phyloP scores from a whole-genome alignment of 352 stramenopile species.

The Globisporangium rhizosaccharum region DNA sequence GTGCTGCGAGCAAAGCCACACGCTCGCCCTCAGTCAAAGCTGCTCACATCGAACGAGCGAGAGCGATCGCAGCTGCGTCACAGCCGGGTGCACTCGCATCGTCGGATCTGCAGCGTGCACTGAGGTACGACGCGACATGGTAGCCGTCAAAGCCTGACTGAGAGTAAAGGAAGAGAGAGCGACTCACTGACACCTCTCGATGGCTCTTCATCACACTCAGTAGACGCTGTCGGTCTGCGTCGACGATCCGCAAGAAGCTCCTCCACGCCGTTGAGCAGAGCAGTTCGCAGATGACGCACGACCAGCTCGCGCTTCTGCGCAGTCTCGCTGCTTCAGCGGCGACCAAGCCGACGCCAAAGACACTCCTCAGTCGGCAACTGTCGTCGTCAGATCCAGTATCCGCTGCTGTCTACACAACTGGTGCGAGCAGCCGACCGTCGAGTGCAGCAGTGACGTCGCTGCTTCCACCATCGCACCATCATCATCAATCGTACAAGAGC shows the following conservation, averaged over 20 bases:
- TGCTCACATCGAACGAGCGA: slow-evolving; percentile 6
- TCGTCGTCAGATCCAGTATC: not conserved
- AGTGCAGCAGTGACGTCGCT: slow-evolving; percentile 5
- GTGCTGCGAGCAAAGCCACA: not conserved
- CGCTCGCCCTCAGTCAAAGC: slow-evolving; percentile 7
- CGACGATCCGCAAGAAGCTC: slow-evolving; percentile 61
- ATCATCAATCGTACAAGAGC: not conserved
- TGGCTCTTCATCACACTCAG: not conserved
- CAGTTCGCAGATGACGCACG: slow-evolving; percentile 21
- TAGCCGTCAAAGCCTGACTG: not conserved
- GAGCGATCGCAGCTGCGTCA: not conserved
- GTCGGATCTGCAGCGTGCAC: slow-evolving; percentile 20
- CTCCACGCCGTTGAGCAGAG: slow-evolving; percentile 49
- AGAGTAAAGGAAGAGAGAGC: not conserved
- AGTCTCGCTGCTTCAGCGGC: slow-evolving; percentile 18
- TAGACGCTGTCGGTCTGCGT: slow-evolving; percentile 64
- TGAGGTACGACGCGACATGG: slow-evolving; percentile 13
- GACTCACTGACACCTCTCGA: not conserved
- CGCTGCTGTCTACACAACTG: not conserved
- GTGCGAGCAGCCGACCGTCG: slow-evolving; percentile 1
- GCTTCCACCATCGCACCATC: not conserved
- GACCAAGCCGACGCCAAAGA: slow-evolving; percentile 19
- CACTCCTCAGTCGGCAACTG: slow-evolving; percentile 10
- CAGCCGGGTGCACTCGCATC: slow-evolving; percentile 10
- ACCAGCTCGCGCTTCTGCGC: slow-evolving; percentile 35